Conservation (phyloP, 1,284 basidiomycete genomes). For the Cystobasidium pallidum region DNA sequence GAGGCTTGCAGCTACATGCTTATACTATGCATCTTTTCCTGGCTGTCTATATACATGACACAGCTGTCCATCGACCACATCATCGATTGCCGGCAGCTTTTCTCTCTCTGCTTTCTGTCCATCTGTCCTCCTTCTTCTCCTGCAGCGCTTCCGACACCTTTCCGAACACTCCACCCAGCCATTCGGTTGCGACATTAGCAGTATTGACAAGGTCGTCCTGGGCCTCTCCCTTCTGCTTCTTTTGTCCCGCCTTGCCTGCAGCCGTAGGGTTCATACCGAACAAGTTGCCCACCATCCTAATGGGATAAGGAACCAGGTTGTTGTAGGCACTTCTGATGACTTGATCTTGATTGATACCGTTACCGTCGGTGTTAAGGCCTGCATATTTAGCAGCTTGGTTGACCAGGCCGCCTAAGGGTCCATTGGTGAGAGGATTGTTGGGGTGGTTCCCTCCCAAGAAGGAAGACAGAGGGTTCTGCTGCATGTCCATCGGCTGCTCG, state of each 20-base stretch:
- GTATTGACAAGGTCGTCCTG: slow-evolving; percentile 12
- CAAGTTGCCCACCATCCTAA: slow-evolving; percentile 22
- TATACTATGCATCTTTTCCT: not conserved
- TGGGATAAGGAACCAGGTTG: slow-evolving; percentile 19
- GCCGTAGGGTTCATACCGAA: slow-evolving; percentile 1
- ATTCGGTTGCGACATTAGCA: slow-evolving; percentile 33
- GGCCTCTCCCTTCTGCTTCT: not conserved
- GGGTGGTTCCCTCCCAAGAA: not conserved
- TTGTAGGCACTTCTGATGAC: slow-evolving; percentile 24
- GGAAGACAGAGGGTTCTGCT: slow-evolving; percentile 9
- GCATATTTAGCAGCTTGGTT: slow-evolving; percentile 23
- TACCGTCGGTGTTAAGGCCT: not conserved
- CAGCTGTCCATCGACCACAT: not conserved
- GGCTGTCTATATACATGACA: not conserved
- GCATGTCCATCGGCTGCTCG: slow-evolving; percentile 18
- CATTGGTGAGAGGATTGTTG: not conserved
- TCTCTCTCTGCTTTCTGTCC: slow-evolving; percentile 25
- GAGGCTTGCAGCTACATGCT: slow-evolving; percentile 3
- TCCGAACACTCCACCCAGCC: slow-evolving; percentile 11
- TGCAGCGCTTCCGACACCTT: slow-evolving; percentile 15
- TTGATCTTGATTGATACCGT: slow-evolving; percentile 6
- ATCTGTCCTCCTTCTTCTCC: slow-evolving; percentile 22
- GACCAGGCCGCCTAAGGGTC: slow-evolving; percentile 11
- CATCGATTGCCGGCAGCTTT: slow-evolving; percentile 3
- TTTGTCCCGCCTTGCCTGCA: not conserved